Base-by-base conservation (phyloP, 768 basidiomycete genomes). In the Megacollybia marginata region DNA sequence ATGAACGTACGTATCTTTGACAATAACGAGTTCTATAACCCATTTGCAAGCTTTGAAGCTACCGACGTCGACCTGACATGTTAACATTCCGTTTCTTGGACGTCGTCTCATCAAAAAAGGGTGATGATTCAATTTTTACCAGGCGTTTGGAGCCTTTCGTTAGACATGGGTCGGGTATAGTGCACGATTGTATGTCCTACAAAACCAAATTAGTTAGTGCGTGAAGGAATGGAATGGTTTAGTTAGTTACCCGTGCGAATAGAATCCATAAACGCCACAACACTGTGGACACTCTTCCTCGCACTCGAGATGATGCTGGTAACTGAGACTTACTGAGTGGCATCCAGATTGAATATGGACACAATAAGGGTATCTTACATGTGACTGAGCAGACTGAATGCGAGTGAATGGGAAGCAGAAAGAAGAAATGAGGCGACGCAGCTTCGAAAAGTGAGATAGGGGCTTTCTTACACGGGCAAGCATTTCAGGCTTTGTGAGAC, bases 341-440 rank as follows among this genome's bases (percentile, higher is more conserved):
- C 75, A 71, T 54, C 95, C 66, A 20, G 92, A 93, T 20, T 78
- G 74, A 92, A 92, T 97, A 32, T 97, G 73, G 10, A 96, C 96
- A 67, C 94, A 99, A 5, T 94, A 96, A n/a, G n/a, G n/a, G n/a
- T n/a, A n/a, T n/a, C 23, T 28, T 28, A 28, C 23, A 28, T 18
- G 38, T 15, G 38, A 40, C 38, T 15, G 38, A 3, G 18, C 15
- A 40, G 13, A 40, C 18, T 13, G 38, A 40, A 18, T 18, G 38
- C 13, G 38, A 18, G 18, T 40, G 38, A 40, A 40, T 40, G 8
- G 38, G 38, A 40, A 40, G 18, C 38, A 4, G 3, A 13, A 15
- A 18, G 38, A 40, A 40, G 38, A 40, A 15, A 40, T 13, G 38
- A 6, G 6, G 23, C 23, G 6, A 40, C 38, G 38, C 5, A 40